Percentiles rank a stretch among this genome's conserved stretches.
These are phyloP conservation scores for Trametes meyenii DNA, from an alignment of 768 basidiomycete genomes.

Conservation along the genomic window DNA sequence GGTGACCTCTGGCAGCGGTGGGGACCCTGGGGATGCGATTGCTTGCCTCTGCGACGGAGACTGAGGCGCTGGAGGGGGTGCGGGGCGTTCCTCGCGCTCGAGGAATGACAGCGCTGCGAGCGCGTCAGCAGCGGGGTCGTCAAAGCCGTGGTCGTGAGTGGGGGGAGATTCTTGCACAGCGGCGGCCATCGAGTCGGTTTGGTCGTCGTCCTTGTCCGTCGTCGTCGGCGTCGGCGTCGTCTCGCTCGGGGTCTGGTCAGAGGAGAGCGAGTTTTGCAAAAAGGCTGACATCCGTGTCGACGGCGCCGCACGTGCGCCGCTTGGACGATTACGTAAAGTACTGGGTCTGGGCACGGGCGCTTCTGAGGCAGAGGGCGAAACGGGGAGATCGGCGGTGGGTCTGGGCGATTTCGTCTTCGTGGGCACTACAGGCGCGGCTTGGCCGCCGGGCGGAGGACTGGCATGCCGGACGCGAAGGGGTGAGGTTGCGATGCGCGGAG, in stretches of 20 bases:
- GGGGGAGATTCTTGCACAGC: constrained; percentile 25
- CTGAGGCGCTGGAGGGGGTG: constrained; percentile 35
- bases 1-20: constrained; percentile 30
- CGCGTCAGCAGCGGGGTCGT: constrained; percentile 67
- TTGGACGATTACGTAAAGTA: constrained; percentile 65
- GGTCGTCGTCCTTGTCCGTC: constrained; percentile 15
- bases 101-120: constrained; percentile 81
- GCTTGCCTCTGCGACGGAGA: constrained; percentile 37
- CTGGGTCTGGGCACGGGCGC: constrained; percentile 27
- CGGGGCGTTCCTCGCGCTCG: constrained; percentile 47
- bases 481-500: constrained; percentile 17
- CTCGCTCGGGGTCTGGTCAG: constrained; percentile 16
- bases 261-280: constrained; percentile 21
- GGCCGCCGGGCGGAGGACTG: constrained; percentile 13
- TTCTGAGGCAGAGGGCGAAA: constrained; percentile 9
- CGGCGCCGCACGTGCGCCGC: constrained; percentile 79
- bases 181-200: constrained; percentile 15
- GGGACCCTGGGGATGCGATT: constrained; percentile 32
- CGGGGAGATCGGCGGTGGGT: constrained; percentile 3
- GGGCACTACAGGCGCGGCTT: constrained; percentile 17
- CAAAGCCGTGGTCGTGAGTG: constrained; percentile 18
- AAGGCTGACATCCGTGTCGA: constrained; percentile 28
- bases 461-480: constrained; percentile 17
- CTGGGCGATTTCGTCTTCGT: constrained; percentile 18
- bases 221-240: constrained; percentile 25